A percentile compares a stretch with the other conserved stretches of the same genome.
phyloP scores from a whole-genome alignment of 176 grass and related monocot species.

The Musa itinerans region DNA sequence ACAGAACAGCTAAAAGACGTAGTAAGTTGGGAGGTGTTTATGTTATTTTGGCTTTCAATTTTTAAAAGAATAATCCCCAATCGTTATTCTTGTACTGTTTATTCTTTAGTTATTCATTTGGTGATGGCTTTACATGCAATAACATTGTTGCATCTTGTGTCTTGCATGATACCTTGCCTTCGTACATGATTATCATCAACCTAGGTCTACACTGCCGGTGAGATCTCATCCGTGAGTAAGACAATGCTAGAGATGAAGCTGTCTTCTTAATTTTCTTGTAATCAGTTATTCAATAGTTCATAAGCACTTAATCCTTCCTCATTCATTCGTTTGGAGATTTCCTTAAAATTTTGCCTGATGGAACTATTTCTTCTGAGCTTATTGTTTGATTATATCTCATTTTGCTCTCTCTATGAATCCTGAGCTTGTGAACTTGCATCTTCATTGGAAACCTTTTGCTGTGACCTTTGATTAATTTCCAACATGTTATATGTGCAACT shows the following conservation, averaged over 20 bases:
- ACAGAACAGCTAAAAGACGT: slow-evolving; percentile 59
- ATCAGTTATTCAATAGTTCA: too few relatives aligned
- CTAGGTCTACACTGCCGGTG: background rate
- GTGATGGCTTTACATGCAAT: slow-evolving; percentile 1
- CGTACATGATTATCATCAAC: background rate
- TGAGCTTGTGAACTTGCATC: too few relatives aligned
- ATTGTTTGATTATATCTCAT: background rate
- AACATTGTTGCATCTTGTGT: background rate
- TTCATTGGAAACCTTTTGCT: too few relatives aligned
- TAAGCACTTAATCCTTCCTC: too few relatives aligned
- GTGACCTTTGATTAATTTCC: too few relatives aligned
- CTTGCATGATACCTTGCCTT: background rate
- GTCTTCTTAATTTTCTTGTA: too few relatives aligned
- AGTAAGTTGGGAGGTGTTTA: slow-evolving; percentile 28
- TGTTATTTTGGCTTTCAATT: slow-evolving; percentile 12
- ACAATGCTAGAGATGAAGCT: too few relatives aligned
- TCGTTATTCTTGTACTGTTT: background rate
- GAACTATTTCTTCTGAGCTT: background rate
- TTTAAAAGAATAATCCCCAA: background rate
- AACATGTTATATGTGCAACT: too few relatives aligned
- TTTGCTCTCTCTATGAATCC: background rate
- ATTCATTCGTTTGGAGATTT: too few relatives aligned
- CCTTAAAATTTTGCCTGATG: too few relatives aligned
- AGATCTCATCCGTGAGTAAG: too few relatives aligned
- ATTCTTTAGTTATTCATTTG: slow-evolving; percentile 5